Conservation (phyloP, 495 filamentous ascomycete species). For the Aspergillus nidulans region DNA sequence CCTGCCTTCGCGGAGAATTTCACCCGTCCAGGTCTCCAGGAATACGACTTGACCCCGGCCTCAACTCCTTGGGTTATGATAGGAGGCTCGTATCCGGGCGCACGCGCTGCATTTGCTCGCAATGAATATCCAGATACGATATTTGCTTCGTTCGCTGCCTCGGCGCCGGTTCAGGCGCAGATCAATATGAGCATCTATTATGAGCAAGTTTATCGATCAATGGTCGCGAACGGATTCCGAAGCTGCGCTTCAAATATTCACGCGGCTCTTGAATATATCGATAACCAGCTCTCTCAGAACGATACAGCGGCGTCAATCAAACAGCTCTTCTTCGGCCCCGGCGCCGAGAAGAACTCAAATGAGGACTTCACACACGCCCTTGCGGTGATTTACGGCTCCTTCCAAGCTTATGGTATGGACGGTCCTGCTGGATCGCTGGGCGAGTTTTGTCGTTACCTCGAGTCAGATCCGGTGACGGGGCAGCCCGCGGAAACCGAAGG, state of each 20-base stretch:
- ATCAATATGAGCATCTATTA: slow-evolving; percentile 55
- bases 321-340: slow-evolving; percentile 44
- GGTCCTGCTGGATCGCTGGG: slow-evolving; percentile 37
- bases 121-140: slow-evolving; percentile 55
- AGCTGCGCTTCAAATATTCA: slow-evolving; percentile 55
- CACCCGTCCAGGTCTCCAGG: slow-evolving; percentile 26
- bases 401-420: slow-evolving; percentile 46
- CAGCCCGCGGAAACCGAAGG: slow-evolving; percentile 28
- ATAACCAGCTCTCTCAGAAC: slow-evolving; percentile 36
- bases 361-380: slow-evolving; percentile 46
- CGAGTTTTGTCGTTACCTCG: slow-evolving; percentile 45
- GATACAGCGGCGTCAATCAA: slow-evolving; percentile 41
- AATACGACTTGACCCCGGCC: slow-evolving; percentile 39
- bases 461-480: slow-evolving; percentile 28
- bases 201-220: slow-evolving; percentile 52
- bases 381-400: slow-evolving; percentile 34
- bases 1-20: slow-evolving; percentile 50
- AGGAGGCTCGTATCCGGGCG: slow-evolving; percentile 56
- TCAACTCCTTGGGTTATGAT: slow-evolving; percentile 56
- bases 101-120: slow-evolving; percentile 51
- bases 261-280: slow-evolving; percentile 49
- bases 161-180: slow-evolving; percentile 51
- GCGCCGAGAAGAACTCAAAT: slow-evolving; percentile 46
- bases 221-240: slow-evolving; percentile 43
- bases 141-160: slow-evolving; percentile 50